Percentiles rank a stretch among this genome's conserved stretches.
Conservation (phyloP, 768 basidiomycete genomes). For the Tricholoma matsutake region DNA sequence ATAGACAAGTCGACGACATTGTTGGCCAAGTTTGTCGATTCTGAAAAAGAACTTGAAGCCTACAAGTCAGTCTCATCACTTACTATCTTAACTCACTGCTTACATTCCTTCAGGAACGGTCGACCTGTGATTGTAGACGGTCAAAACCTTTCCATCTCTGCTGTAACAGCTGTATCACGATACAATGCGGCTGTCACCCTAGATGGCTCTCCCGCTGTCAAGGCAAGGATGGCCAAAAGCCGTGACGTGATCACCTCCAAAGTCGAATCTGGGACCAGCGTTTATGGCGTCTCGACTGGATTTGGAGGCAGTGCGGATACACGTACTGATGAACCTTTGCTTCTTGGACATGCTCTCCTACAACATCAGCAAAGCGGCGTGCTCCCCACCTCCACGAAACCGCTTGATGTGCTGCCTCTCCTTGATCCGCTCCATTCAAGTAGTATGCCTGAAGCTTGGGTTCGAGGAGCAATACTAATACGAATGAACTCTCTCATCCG, state of each 20-base stretch:
- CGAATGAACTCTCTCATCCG: conserved; percentile 88
- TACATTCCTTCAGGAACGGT: conserved; percentile 46
- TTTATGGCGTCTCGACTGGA: conserved; percentile 83
- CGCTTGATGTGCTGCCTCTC: conserved; percentile 59
- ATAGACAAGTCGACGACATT: conserved; percentile 31
- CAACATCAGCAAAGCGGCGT: conserved; percentile 82
- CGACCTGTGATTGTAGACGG: conserved; percentile 65
- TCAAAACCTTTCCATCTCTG: conserved; percentile 67
- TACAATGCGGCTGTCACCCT: conserved; percentile 52
- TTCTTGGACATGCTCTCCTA: conserved; percentile 78
- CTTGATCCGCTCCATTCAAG: conserved; percentile 63
- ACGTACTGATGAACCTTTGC: conserved; percentile 67
- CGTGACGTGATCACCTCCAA: conserved; percentile 65
- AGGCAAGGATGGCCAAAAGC: conserved; percentile 56
- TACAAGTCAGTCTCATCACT: conserved; percentile 49
- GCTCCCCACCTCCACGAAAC: conserved; percentile 51
- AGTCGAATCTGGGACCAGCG: conserved; percentile 60
- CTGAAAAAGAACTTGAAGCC: conserved; percentile 56
- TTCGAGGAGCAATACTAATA: conserved; percentile 81
- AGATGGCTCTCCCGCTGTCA: conserved; percentile 44
- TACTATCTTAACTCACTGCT: neutral
- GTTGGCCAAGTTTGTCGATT: conserved; percentile 54
- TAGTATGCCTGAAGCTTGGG: conserved; percentile 86
- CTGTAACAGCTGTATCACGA: conserved; percentile 74
- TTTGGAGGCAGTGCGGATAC: conserved; percentile 91